A percentile compares a stretch with the other conserved stretches of the same genome.
phyloP scores from a whole-genome alignment of 257 asterid genomes.

The Nicotiana noctiflora region DNA sequence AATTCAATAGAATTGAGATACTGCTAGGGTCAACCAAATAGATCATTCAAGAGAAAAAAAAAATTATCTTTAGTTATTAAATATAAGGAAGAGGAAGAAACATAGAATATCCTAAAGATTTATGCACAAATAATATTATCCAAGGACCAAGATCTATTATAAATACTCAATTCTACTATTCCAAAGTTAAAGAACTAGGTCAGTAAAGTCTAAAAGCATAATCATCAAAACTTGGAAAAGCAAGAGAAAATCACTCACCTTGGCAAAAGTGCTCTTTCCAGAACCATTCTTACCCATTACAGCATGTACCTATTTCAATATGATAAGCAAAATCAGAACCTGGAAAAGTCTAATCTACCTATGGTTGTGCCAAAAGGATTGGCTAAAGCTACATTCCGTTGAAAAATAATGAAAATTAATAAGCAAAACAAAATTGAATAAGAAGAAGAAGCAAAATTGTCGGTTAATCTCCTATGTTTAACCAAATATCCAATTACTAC shows the following conservation, averaged over 20 bases:
- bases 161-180: background rate
- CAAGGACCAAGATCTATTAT: background rate
- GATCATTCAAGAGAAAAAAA: background rate
- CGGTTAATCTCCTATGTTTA: background rate
- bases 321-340: slow-evolving; percentile 17
- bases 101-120: background rate
- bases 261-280: slow-evolving; percentile 98
- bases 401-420: background rate
- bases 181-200: background rate
- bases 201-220: background rate
- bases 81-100: background rate
- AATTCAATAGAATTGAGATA: background rate
- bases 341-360: background rate
- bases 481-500: background rate
- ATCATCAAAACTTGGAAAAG: background rate
- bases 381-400: background rate
- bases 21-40: background rate
- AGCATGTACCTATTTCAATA: slow-evolving; percentile 64
- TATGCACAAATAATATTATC: background rate
- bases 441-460: too few species aligned
- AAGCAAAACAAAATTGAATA: background rate
- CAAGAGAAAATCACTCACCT: slow-evolving; percentile 49
- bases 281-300: slow-evolving; percentile 99
- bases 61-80: background rate
- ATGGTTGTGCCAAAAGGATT: background rate